These are phyloP conservation scores for Colletotrichum echinochloae DNA, from an alignment of 2,329 filamentous ascomycete genomes.

Conservation along the genomic window DNA sequence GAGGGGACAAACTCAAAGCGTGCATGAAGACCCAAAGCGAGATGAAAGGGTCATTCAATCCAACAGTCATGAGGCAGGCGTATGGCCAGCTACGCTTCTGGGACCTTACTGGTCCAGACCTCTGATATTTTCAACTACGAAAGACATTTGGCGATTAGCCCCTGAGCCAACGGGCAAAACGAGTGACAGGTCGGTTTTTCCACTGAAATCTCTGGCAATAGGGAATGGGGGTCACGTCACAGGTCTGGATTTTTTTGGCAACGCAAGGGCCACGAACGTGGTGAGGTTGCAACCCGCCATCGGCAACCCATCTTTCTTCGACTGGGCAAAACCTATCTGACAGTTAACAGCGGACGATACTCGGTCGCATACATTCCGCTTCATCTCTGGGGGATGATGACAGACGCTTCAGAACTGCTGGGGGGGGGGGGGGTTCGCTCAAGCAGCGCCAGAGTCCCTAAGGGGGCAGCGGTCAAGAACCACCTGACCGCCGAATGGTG, in stretches of 20 bases:
- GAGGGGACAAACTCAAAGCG: slow-evolving; percentile 17
- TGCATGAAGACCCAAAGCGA: slow-evolving; percentile 36
- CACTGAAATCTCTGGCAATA: background rate
- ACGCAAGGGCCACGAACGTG: slow-evolving; percentile 36
- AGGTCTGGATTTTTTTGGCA: slow-evolving; percentile 5
- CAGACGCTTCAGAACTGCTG: background rate
- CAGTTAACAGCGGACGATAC: slow-evolving; percentile 15
- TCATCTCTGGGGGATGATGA: background rate
- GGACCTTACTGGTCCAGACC: slow-evolving; percentile 21
- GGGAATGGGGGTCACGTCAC: slow-evolving; percentile 16
- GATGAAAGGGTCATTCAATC: slow-evolving; percentile 35
- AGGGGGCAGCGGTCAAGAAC: background rate
- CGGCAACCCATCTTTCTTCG: slow-evolving; percentile 35
- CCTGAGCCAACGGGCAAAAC: slow-evolving; percentile 8
- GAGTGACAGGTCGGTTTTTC: background rate
- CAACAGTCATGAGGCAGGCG: slow-evolving; percentile 18
- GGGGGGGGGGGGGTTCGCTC: background rate
- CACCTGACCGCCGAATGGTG: background rate
- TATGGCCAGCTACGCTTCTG: slow-evolving; percentile 6
- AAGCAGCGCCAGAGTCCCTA: background rate
- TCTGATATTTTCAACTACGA: slow-evolving; percentile 3
- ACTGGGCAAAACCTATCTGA: slow-evolving; percentile 25
- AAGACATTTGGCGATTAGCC: slow-evolving; percentile 17
- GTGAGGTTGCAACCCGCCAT: slow-evolving; percentile 40
- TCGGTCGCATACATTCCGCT: slow-evolving; percentile 26